Evolutionary conservation across 176 grass and related monocot genomes (phyloP), one percentile per base, ranked within the genome.

Genomic region (Avena atlantica): DNA sequence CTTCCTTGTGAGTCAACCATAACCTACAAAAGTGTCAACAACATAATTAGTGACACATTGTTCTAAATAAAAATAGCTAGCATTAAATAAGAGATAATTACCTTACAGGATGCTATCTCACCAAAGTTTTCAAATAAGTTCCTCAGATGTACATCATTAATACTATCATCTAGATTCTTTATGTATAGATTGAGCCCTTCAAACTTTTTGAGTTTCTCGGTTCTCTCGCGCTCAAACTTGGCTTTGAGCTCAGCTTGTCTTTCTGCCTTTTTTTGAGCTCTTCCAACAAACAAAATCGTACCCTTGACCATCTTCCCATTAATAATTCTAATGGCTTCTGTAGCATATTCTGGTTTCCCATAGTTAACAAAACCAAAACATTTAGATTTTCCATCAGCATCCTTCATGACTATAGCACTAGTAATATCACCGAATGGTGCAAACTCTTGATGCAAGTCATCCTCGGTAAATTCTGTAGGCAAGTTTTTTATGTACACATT

Each of bases 331-430:
- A 90, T 14, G 25, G 90, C 90, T 19, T 70, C 50, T 4, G 12
- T 5, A 71, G 90, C 85, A 85, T 1, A 80, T 15, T 92, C 88
- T 44, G 71, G 17, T 40, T 86, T 88, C 62, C 24, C 12, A 65
- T 88, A 95, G 73, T 95, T 92, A 7, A 95, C 78, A 48, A 92
- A 95, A 2, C 87, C 88, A 7, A 95, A 95, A 47, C 87, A 66
- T 67, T 27, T 92, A 0, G 93, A 94, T 21, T 53, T 55, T 74
- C 85, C 81, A 74, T 66, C 9, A 24, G 11, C 17, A 70, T 94
- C 81, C 79, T 15, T 86, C 82, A 94, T 90, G 9, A 94, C 59
- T 37, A 87, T 31, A 52, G 25, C 81, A 71, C 92, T 89, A 12
- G 83, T 94, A 70, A 94, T 94, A 20, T 20, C 49, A 53, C 92